Evolutionary conservation across 352 stramenopile species (phyloP).

Genomic region (Globisporangium sylvaticum): DNA sequence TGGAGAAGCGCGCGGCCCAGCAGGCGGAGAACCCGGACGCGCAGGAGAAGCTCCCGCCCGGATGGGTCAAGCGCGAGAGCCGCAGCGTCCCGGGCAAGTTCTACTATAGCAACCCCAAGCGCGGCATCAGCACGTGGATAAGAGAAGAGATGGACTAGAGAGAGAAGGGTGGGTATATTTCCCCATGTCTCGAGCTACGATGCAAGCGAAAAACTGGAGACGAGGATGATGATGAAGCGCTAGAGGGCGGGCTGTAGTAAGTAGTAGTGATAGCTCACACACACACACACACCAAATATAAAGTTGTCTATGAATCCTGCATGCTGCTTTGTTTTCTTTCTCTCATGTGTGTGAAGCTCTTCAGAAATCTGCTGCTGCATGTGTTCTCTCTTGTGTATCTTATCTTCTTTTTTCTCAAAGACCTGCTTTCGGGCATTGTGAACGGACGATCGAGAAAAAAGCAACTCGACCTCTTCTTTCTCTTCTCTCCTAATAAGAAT

Average conservation of each 20-base stretch:
- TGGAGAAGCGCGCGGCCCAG: constrained; percentile 82
- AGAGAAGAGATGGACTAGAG: constrained; percentile 83
- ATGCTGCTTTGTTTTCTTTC: background rate
- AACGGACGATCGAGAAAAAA: background rate
- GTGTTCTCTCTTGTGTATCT: background rate
- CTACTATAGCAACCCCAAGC: constrained; percentile 89
- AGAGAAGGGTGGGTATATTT: background rate
- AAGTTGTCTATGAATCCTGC: constrained; percentile 13
- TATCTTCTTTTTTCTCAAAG: background rate
- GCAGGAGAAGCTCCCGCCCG: constrained; percentile 68
- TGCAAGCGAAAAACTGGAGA: too few species aligned
- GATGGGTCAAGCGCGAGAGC: constrained; percentile 85
- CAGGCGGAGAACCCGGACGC: constrained; percentile 67
- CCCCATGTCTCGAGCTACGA: too few species aligned
- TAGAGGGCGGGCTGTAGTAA: too few species aligned
- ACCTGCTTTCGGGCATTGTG: background rate
- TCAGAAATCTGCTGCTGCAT: background rate
- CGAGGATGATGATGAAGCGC: too few species aligned
- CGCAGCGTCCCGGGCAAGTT: constrained; percentile 84
- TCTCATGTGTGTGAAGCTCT: background rate
- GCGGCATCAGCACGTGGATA: constrained; percentile 87
- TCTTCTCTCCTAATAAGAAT: constrained; percentile 11
- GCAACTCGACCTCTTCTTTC: too few species aligned
- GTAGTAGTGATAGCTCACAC: too few species aligned
- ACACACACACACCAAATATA: constrained; percentile 8